Conservation (phyloP, 2,329 filamentous ascomycete genomes). For the Fusarium brachygibbosum region DNA sequence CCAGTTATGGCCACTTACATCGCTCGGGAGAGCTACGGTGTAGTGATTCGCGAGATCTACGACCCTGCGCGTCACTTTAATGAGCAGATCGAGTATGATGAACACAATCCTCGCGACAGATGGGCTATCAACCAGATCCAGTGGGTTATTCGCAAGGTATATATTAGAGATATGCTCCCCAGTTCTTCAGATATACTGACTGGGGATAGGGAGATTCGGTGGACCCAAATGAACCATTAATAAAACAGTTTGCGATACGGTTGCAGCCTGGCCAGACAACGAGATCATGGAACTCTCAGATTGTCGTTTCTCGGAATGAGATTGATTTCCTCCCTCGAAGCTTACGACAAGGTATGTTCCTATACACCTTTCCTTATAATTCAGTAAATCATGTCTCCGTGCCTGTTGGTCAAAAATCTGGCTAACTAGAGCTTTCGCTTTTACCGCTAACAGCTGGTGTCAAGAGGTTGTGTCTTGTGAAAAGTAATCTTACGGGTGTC, state of each 20-base stretch:
- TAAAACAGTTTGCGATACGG: neutral
- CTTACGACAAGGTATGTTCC: neutral
- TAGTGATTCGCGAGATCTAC: neutral
- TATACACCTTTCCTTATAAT: no score
- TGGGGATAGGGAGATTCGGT: neutral
- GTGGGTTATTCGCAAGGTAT: constrained; percentile 4
- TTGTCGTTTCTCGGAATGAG: neutral
- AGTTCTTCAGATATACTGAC: no score
- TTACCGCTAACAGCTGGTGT: neutral
- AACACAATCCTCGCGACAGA: neutral
- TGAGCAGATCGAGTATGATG: neutral
- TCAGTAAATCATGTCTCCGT: no score
- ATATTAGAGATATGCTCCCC: neutral
- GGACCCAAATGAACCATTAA: neutral
- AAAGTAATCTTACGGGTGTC: neutral
- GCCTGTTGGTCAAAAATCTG: no score
- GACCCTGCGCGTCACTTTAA: neutral
- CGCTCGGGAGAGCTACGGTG: neutral
- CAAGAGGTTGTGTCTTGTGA: neutral
- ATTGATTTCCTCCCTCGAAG: neutral
- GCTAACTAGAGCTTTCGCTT: neutral
- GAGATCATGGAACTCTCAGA: neutral
- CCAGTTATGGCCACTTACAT: neutral
- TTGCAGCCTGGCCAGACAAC: neutral
- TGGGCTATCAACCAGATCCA: neutral